Percentiles rank a stretch among this genome's conserved stretches.
These are phyloP conservation scores for Penstemon davidsonii DNA, from an alignment of 257 asterid genomes.

Conservation along the genomic window DNA sequence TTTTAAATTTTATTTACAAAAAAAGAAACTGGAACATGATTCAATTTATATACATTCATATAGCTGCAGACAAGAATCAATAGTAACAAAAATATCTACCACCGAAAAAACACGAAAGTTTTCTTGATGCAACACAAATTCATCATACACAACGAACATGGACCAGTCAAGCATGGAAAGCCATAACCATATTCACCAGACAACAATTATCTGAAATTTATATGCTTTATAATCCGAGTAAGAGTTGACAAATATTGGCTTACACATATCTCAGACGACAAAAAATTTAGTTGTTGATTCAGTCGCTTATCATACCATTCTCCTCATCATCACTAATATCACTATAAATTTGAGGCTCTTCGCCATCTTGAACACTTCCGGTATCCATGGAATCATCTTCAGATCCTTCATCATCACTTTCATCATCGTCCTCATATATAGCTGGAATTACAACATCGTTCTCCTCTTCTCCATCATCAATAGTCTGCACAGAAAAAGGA, in stretches of 20 bases:
- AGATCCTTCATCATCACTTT: constrained; percentile 56
- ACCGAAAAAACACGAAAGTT: no score
- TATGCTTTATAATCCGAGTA: constrained; percentile 4
- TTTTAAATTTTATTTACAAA: no score
- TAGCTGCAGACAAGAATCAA: no score
- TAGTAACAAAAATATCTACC: no score
- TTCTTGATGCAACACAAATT: no score
- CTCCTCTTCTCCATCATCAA: constrained; percentile 62
- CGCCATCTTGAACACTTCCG: constrained; percentile 46
- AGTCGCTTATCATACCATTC: constrained; percentile 49
- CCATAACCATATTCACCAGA: background rate
- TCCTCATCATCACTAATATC: constrained; percentile 53
- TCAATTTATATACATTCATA: no score
- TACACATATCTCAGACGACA: constrained; percentile 27
- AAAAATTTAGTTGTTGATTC: background rate
- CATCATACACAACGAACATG: no score
- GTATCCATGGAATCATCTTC: constrained; percentile 65
- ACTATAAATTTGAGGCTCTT: constrained; percentile 41
- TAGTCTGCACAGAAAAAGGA: constrained; percentile 38
- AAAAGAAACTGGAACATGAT: no score
- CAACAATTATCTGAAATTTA: constrained; percentile 5
- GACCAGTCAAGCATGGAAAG: no score
- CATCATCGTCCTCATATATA: constrained; percentile 66
- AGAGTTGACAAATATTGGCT: constrained; percentile 2
- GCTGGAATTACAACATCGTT: constrained; percentile 40